These are phyloP conservation scores for Erodium trifolium DNA, from an alignment of 441 rosid genomes.

Conservation along the genomic window DNA sequence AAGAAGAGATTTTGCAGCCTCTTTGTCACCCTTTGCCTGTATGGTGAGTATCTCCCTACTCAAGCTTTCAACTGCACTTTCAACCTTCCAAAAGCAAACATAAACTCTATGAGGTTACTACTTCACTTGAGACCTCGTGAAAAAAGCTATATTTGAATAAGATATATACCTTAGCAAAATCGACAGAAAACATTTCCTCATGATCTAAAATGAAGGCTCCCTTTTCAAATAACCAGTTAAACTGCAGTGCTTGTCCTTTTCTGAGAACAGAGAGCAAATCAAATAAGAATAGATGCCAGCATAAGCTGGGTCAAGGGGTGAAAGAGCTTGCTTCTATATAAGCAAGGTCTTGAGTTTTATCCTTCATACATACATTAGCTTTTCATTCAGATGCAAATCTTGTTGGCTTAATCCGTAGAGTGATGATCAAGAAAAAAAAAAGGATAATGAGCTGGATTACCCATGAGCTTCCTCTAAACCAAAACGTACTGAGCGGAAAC, in stretches of 20 bases:
- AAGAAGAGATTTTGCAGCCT: slow-evolving; percentile 55
- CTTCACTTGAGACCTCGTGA: slow-evolving; percentile 10
- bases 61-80: slow-evolving; percentile 74
- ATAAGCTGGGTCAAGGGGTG: too few species aligned
- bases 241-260: slow-evolving; percentile 87
- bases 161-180: slow-evolving; percentile 70
- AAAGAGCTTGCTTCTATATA: too few species aligned
- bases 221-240: slow-evolving; percentile 86
- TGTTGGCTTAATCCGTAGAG: too few species aligned
- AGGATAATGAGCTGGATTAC: slow-evolving; percentile 31
- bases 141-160: slow-evolving; percentile 8
- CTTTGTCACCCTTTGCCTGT: slow-evolving; percentile 85
- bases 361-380: too few species aligned
- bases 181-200: slow-evolving; percentile 66
- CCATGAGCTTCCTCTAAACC: slow-evolving; percentile 96
- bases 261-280: slow-evolving; percentile 30
- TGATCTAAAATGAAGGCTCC: slow-evolving; percentile 58
- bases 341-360: too few species aligned
- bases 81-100: slow-evolving; percentile 39
- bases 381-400: too few species aligned
- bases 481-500: slow-evolving; percentile 88
- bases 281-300: slow-evolving; percentile 5
- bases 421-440: too few species aligned
- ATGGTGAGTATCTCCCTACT: slow-evolving; percentile 75
- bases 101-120: slow-evolving; percentile 15